Percentiles rank a stretch among this genome's conserved stretches.
These are phyloP conservation scores for Oryza meridionalis DNA, from an alignment of 176 grass and related monocot species.

Conservation along the genomic window DNA sequence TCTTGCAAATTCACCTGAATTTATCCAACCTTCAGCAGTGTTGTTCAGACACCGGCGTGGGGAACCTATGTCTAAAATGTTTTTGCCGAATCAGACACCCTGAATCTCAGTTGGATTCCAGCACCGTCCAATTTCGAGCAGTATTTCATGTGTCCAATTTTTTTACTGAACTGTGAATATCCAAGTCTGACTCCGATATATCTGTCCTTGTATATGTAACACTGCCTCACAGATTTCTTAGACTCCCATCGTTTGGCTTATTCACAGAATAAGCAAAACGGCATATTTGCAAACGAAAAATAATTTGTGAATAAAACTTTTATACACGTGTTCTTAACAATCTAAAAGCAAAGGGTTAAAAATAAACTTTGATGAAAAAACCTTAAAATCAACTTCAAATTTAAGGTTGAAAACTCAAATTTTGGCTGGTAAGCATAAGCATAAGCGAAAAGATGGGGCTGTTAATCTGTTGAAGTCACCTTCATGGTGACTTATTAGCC, in stretches of 20 bases:
- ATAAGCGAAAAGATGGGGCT: too few relatives aligned
- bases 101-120: background rate
- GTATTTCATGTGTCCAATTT: background rate
- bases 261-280: too few relatives aligned
- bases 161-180: background rate
- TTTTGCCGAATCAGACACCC: background rate
- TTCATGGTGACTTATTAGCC: background rate
- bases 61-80: background rate
- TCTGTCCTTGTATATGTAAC: background rate
- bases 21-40: background rate
- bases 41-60: background rate
- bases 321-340: too few relatives aligned
- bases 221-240: background rate
- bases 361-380: too few relatives aligned
- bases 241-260: too few relatives aligned
- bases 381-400: too few relatives aligned
- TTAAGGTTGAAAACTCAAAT: too few relatives aligned
- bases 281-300: too few relatives aligned
- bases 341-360: too few relatives aligned
- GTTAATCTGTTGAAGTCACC: background rate
- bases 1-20: background rate
- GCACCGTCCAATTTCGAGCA: too few relatives aligned
- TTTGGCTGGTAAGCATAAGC: too few relatives aligned
- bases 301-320: too few relatives aligned
- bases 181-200: background rate